Base-by-base conservation (phyloP, 2,329 filamentous ascomycete genomes). In the Calonectria multiphialidica region DNA sequence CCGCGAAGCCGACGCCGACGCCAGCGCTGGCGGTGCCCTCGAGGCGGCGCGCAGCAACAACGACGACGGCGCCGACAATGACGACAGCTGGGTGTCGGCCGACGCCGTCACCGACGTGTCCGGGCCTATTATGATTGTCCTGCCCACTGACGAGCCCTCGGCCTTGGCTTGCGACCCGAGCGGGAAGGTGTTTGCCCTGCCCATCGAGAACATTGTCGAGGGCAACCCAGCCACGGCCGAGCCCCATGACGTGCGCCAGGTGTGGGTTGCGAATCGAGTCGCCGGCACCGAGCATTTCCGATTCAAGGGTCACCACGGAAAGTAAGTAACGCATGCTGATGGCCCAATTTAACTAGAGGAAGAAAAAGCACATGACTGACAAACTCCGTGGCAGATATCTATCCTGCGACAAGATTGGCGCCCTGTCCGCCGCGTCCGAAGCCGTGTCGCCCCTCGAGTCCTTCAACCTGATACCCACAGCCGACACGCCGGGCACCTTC, bases 191-290 rank as follows among this genome's bases (percentile, higher is more conserved):
- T 99, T 98, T 83, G 89, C 94, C 6, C 92, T 94, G 77, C 86
- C 89, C 16, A 86, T 99, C 62, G 95, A 98, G 86, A 98, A 98
- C 81, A 93, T 98, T 42, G 90, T 98, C 72, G 96, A 98, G 70
- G 92, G 88, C 30, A 93, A 98, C 81, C 90, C 94, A 3, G 83
- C 89, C n/a, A 98, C 92, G 6, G 95, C 96, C 10, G 97, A 99
- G 85, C 97, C 97, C 62, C 96, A 98, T 83, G 96, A 98, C 82
- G 96, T 98, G 72, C 89, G 96, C 72, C 96, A 98, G 86, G 97
- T 99, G 18, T 99, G 96, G 94, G 91, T 98, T 75, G 95, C 94
- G 72, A 98, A 94, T 78, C 90, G 90, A 76, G 93, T 98, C 15
- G 90, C 93, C 0, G 96, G 96, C 4, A 96, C 94, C 1, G 94